A percentile compares a stretch with the other conserved stretches of the same genome.
Conservation (phyloP, 495 filamentous ascomycete species). For the Aspergillus biplanus region DNA sequence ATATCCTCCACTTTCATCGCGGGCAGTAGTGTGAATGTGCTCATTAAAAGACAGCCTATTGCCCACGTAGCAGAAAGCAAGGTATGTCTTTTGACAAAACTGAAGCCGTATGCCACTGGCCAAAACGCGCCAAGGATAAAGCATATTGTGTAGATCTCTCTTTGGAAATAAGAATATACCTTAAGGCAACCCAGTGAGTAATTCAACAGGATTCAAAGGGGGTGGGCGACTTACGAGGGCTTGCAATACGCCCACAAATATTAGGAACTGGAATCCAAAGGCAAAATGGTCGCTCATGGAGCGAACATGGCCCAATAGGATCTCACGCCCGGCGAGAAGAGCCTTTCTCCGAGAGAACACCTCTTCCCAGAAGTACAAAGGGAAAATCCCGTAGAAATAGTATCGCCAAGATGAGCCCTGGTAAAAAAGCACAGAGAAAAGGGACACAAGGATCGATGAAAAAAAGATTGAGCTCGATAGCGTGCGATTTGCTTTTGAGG, state of each 20-base stretch:
- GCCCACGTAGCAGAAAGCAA: conserved; percentile 74
- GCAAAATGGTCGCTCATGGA: conserved; percentile 56
- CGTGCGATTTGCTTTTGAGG: conserved; percentile 66
- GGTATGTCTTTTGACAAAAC: conserved; percentile 68
- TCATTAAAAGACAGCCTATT: conserved; percentile 78
- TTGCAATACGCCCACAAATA: conserved; percentile 75
- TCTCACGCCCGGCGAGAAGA: conserved; percentile 65
- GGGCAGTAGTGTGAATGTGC: conserved; percentile 85
- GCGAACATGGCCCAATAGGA: conserved; percentile 69
- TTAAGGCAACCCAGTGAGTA: conserved; percentile 29
- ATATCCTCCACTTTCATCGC: conserved; percentile 83
- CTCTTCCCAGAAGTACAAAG: conserved; percentile 95
- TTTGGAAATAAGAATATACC: conserved; percentile 86
- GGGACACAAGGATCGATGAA: conserved; percentile 68
- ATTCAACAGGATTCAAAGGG: not conserved
- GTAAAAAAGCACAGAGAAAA: conserved; percentile 79
- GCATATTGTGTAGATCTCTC: conserved; percentile 82
- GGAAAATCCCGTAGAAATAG: conserved; percentile 91
- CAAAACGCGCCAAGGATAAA: conserved; percentile 77
- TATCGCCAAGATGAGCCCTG: conserved; percentile 84
- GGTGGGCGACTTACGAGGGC: conserved; percentile 67
- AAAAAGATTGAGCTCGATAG: conserved; percentile 66
- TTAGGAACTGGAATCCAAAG: conserved; percentile 60
- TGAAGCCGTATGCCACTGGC: conserved; percentile 73
- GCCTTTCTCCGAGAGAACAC: conserved; percentile 79